Conservation (phyloP, 306 rosid species). For the Carpinus viminea region DNA sequence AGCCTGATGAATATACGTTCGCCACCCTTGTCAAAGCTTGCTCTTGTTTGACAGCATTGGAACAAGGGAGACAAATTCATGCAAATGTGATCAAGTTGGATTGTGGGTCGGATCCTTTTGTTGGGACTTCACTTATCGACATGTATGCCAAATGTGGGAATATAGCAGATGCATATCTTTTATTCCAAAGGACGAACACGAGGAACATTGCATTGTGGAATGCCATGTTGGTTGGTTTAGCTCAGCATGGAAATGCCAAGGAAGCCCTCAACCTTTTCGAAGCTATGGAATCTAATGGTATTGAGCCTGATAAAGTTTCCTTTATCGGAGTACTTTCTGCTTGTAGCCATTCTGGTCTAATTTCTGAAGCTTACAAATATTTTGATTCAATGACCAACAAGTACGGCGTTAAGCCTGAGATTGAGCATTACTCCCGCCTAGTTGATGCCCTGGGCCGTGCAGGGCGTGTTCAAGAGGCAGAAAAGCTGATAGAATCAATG, state of each 20-base stretch:
- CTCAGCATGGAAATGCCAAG: slow-evolving; percentile 74
- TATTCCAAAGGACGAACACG: slow-evolving; percentile 50
- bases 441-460: slow-evolving; percentile 85
- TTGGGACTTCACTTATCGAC: slow-evolving; percentile 80
- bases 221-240: slow-evolving; percentile 82
- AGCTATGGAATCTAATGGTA: slow-evolving; percentile 51
- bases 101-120: slow-evolving; percentile 60
- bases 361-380: slow-evolving; percentile 58
- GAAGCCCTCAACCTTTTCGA: slow-evolving; percentile 66
- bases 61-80: slow-evolving; percentile 81
- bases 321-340: slow-evolving; percentile 79
- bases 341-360: slow-evolving; percentile 75
- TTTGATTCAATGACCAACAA: slow-evolving; percentile 59
- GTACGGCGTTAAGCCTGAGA: slow-evolving; percentile 60
- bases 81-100: slow-evolving; percentile 72
- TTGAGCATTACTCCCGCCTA: slow-evolving; percentile 76
- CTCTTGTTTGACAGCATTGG: slow-evolving; percentile 70
- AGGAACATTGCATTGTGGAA: slow-evolving; percentile 66
- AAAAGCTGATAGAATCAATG: slow-evolving; percentile 61
- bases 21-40: slow-evolving; percentile 76
- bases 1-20: slow-evolving; percentile 77
- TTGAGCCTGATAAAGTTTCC: slow-evolving; percentile 67
- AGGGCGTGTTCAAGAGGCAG: slow-evolving; percentile 70
- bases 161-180: slow-evolving; percentile 60
- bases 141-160: slow-evolving; percentile 89